A percentile compares a stretch with the other conserved stretches of the same genome.
phyloP scores from a whole-genome alignment of 331 rosid genomes.

The Malus hybrid region DNA sequence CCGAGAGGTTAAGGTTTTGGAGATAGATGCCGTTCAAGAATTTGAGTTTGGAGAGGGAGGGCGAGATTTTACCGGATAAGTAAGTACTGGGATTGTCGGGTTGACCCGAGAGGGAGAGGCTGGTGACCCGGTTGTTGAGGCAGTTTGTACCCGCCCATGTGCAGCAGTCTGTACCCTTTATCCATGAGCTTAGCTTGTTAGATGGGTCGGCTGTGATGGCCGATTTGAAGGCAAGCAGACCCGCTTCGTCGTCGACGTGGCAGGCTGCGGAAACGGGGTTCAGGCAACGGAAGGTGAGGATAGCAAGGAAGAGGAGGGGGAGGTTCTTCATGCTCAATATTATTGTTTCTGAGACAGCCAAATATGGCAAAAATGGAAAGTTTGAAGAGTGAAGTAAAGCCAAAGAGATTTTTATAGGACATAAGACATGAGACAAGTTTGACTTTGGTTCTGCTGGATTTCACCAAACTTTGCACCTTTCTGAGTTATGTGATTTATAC shows the following conservation, averaged over 20 bases:
- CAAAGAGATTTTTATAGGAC: too few species aligned
- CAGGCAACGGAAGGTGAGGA: too few species aligned
- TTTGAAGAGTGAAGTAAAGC: too few species aligned
- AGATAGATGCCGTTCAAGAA: constrained; percentile 49
- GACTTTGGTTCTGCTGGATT: too few species aligned
- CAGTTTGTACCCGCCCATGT: constrained; percentile 51
- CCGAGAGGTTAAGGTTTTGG: constrained; percentile 49
- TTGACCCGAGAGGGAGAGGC: constrained; percentile 28
- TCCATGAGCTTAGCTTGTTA: constrained; percentile 51
- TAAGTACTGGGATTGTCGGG: constrained; percentile 14
- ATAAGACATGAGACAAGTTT: too few species aligned
- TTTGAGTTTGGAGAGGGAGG: constrained; percentile 49
- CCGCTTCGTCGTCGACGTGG: constrained; percentile 50
- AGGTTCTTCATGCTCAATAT: too few species aligned
- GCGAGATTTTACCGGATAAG: constrained; percentile 58
- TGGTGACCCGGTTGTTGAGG: constrained; percentile 41
- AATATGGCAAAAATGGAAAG: too few species aligned
- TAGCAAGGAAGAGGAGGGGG: too few species aligned
- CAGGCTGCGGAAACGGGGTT: constrained; percentile 40
- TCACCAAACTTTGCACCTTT: too few species aligned
- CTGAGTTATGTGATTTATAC: too few species aligned
- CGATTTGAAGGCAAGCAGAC: constrained; percentile 64
- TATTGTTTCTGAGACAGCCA: too few species aligned
- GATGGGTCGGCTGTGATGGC: constrained; percentile 69
- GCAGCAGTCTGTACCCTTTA: constrained; percentile 56